Conservation (phyloP, 1,284 basidiomycete genomes). For the Omphalotus olearius region DNA sequence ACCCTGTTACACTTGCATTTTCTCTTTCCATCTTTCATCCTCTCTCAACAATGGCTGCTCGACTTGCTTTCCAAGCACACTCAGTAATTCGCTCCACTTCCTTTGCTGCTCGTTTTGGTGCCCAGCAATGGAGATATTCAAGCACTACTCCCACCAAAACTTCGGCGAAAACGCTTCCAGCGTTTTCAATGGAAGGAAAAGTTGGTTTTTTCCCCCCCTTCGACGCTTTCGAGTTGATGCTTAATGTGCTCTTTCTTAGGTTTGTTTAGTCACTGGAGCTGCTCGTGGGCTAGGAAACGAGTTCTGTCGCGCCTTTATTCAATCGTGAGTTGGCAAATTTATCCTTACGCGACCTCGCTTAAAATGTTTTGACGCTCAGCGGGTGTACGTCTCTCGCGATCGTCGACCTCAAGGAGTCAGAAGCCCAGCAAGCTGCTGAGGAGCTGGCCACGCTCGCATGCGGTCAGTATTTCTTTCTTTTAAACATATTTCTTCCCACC, state of each 20-base stretch:
- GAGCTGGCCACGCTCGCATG: slow-evolving; percentile 62
- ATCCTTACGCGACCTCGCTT: background rate
- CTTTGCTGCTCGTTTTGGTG: slow-evolving; percentile 10
- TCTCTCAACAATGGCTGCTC: slow-evolving; percentile 22
- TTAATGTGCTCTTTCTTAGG: slow-evolving; percentile 39
- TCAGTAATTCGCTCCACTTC: slow-evolving; percentile 6
- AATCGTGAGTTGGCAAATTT: slow-evolving; percentile 58
- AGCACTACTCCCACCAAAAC: slow-evolving; percentile 21
- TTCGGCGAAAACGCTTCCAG: slow-evolving; percentile 42
- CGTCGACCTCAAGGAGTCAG: slow-evolving; percentile 77
- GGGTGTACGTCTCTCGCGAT: slow-evolving; percentile 83
- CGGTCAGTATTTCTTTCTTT: slow-evolving; percentile 31
- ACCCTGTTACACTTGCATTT: background rate
- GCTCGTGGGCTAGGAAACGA: slow-evolving; percentile 87
- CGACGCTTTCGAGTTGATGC: background rate
- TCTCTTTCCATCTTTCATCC: slow-evolving; percentile 9
- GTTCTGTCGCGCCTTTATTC: slow-evolving; percentile 86
- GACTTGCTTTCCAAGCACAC: slow-evolving; percentile 13
- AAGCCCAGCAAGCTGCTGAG: slow-evolving; percentile 68
- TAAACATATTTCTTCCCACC: background rate
- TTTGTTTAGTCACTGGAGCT: slow-evolving; percentile 92
- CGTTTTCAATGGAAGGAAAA: slow-evolving; percentile 70
- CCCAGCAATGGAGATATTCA: slow-evolving; percentile 14
- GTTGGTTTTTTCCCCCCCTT: slow-evolving; percentile 28
- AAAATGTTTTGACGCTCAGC: slow-evolving; percentile 29